These are phyloP conservation scores for Rhodotorula toruloides DNA, from an alignment of 768 basidiomycete species.

Conservation along the genomic window DNA sequence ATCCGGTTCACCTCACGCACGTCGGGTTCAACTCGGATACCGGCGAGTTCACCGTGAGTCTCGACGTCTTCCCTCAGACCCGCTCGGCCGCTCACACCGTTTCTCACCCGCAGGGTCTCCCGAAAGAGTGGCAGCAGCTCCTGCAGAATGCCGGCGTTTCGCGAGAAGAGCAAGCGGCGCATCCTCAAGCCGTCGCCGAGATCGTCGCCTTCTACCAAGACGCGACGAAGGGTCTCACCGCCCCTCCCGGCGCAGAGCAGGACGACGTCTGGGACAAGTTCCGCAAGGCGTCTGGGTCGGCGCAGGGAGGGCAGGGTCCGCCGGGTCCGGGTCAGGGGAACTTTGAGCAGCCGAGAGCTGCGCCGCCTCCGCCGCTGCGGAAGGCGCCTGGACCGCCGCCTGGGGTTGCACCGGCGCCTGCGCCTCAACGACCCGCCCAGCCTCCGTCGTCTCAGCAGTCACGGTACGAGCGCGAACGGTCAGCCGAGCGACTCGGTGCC, in stretches of 20 bases:
- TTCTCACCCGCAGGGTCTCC: slow-evolving; percentile 57
- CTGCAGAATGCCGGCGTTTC: slow-evolving; percentile 88
- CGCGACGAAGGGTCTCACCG: slow-evolving; percentile 50
- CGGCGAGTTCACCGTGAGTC: slow-evolving; percentile 74
- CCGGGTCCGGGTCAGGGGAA: slow-evolving; percentile 4
- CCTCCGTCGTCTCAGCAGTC: slow-evolving; percentile 6
- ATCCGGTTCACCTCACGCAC: slow-evolving; percentile 97
- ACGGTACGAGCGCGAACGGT: slow-evolving; percentile 24
- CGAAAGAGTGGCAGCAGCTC: slow-evolving; percentile 98
- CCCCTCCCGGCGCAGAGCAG: slow-evolving; percentile 50
- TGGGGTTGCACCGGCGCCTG: neutral
- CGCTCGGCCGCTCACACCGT: neutral
- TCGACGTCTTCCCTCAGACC: slow-evolving; percentile 29
- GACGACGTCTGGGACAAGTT: slow-evolving; percentile 73
- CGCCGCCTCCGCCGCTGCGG: slow-evolving; percentile 33
- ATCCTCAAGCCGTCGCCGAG: slow-evolving; percentile 96
- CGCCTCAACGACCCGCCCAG: slow-evolving; percentile 20
- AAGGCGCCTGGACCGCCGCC: slow-evolving; percentile 34
- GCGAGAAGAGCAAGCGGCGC: slow-evolving; percentile 88
- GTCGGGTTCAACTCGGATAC: slow-evolving; percentile 99
- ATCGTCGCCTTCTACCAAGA: slow-evolving; percentile 95
- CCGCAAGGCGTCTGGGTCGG: slow-evolving; percentile 9
- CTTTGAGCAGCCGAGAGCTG: slow-evolving; percentile 36
- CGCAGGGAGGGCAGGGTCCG: neutral
- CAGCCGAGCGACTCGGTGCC: slow-evolving; percentile 12